Percentiles rank a stretch among this genome's conserved stretches.
phyloP scores from a whole-genome alignment of 2,329 filamentous ascomycete genomes.

The Clarireedia sp. region DNA sequence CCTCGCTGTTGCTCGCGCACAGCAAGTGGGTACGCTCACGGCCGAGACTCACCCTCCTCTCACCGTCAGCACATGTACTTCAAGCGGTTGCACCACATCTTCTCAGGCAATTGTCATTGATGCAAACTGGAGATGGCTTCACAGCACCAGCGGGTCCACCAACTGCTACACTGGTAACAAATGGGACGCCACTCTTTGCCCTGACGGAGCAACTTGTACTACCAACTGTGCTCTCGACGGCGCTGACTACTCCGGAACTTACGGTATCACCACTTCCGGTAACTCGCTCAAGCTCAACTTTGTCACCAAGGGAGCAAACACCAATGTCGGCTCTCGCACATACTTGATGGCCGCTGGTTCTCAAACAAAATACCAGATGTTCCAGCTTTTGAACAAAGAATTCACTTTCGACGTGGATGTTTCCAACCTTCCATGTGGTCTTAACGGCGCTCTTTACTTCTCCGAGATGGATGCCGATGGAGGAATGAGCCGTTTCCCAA shows the following conservation, averaged over 20 bases:
- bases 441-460: constrained; percentile 67
- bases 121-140: constrained; percentile 53
- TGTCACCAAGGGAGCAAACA: constrained; percentile 39
- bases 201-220: constrained; percentile 38
- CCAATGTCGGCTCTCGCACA: constrained; percentile 48
- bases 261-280: constrained; percentile 47
- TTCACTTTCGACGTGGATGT: constrained; percentile 69
- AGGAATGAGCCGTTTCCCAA: constrained; percentile 42
- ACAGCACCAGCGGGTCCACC: constrained; percentile 36
- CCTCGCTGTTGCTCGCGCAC: constrained; percentile 38
- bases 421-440: constrained; percentile 58
- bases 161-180: constrained; percentile 38
- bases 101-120: constrained; percentile 45
- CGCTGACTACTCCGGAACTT: constrained; percentile 44
- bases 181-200: constrained; percentile 36
- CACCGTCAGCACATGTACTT: constrained; percentile 43
- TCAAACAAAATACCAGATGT: constrained; percentile 54
- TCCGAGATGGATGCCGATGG: constrained; percentile 57
- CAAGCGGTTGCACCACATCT: constrained; percentile 39
- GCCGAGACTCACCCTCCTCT: constrained; percentile 45
- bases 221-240: constrained; percentile 46
- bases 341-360: constrained; percentile 54
- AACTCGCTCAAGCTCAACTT: constrained; percentile 49
- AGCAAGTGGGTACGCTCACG: constrained; percentile 40
- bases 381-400: constrained; percentile 58